These are phyloP conservation scores for Harrya chromipes DNA, from an alignment of 768 basidiomycete genomes.

Conservation along the genomic window DNA sequence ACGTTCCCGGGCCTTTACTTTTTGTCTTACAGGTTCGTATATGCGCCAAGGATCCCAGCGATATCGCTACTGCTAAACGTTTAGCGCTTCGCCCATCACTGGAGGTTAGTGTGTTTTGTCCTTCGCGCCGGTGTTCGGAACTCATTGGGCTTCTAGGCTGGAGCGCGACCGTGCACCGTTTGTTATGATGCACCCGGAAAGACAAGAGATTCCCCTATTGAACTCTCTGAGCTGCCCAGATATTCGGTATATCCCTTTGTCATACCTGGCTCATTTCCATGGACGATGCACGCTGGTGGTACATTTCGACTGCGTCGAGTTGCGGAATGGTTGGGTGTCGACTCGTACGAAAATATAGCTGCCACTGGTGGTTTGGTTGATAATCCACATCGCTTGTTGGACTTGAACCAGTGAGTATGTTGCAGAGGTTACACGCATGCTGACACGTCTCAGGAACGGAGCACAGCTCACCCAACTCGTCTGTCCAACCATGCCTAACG, in stretches of 20 bases:
- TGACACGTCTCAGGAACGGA: slow-evolving; percentile 18
- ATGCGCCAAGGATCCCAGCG: slow-evolving; percentile 43
- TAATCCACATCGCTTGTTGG: slow-evolving; percentile 34
- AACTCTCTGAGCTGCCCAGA: slow-evolving; percentile 31
- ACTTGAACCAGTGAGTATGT: slow-evolving; percentile 35
- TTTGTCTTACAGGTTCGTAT: slow-evolving; percentile 47
- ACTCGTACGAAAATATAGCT: slow-evolving; percentile 33
- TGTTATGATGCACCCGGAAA: slow-evolving; percentile 32
- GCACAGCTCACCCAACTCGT: slow-evolving; percentile 17
- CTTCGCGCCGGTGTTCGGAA: slow-evolving; percentile 5
- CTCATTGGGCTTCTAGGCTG: slow-evolving; percentile 12
- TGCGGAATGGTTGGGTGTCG: slow-evolving; percentile 52
- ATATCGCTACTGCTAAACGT: slow-evolving; percentile 46
- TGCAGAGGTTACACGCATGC: not conserved
- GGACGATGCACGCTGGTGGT: slow-evolving; percentile 41
- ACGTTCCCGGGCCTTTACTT: not conserved
- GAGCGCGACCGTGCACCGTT: slow-evolving; percentile 14
- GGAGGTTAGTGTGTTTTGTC: slow-evolving; percentile 40
- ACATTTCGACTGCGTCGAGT: slow-evolving; percentile 62
- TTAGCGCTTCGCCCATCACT: slow-evolving; percentile 49
- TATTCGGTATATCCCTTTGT: slow-evolving; percentile 73
- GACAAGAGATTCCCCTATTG: slow-evolving; percentile 24
- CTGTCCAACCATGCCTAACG: not conserved
- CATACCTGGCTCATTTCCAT: slow-evolving; percentile 46
- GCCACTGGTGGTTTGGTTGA: slow-evolving; percentile 39